These are phyloP conservation scores for Telfairia occidentalis DNA, from an alignment of 331 rosid species.

Conservation along the genomic window DNA sequence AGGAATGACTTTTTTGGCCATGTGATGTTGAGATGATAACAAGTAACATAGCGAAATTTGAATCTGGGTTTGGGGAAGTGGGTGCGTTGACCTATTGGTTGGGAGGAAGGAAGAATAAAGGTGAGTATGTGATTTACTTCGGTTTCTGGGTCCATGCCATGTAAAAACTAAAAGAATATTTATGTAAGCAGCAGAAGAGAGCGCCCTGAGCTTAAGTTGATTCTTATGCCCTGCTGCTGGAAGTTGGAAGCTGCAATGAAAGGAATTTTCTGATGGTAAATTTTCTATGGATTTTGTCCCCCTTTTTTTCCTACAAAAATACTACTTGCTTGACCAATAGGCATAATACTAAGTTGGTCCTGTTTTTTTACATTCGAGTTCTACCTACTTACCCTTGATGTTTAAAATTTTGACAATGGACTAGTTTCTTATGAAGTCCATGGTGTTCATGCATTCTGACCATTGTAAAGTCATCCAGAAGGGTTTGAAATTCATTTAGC, in stretches of 20 bases:
- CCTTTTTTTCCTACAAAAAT: background rate
- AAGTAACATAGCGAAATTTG: background rate
- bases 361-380: background rate
- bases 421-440: background rate
- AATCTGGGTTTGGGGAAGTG: background rate
- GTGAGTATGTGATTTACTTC: background rate
- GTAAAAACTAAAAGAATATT: background rate
- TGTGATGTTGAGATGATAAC: background rate
- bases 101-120: background rate
- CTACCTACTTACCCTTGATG: background rate
- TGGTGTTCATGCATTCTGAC: conserved; percentile 3
- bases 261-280: conserved; percentile 3
- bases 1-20: background rate
- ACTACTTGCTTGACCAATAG: background rate
- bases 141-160: background rate
- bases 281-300: background rate
- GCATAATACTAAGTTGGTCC: background rate
- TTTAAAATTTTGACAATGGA: background rate
- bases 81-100: background rate
- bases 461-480: background rate
- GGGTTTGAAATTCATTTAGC: background rate
- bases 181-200: background rate
- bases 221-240: background rate
- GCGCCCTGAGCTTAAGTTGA: background rate
- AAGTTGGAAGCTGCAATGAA: background rate